Evolutionary conservation across 345 rosid species (phyloP), one percentile per base, ranked within the genome.

Genomic region (Eucalyptus paniculata): DNA sequence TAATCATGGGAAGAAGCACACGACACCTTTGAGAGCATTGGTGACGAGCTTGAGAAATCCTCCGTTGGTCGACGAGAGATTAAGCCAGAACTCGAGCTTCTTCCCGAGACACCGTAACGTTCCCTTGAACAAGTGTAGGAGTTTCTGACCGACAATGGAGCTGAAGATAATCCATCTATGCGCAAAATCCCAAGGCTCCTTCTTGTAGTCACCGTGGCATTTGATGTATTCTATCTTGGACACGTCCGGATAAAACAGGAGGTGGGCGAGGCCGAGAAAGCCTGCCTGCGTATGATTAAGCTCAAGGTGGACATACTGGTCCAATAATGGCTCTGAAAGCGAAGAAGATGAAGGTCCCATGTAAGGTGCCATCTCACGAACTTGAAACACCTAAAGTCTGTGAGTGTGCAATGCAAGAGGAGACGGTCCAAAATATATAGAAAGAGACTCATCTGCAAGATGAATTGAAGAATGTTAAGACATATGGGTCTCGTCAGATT

Each of bases 141-240:
- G 49, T 90, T 93, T 94, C 88, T 94, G 96, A 50, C 54, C 19
- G 19, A 93, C 86, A 19, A 94, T 88, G 87, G 97, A 93, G 88
- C 87, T 85, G 92, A 94, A 93, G 56, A 95, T 91, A 88, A 94
- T 45, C 97, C 94, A 94, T 72, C 97, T 89, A 49, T 90, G 89
- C 30, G 89, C 50, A 50, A 94, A 95, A 19, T 82, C 89, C 30
- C 15, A 9, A 5, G 9, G 13, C 80, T 89, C 53, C 34, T 30
- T 28, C 42, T 49, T 37, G 3, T 18, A 88, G 37, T 24, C 6
- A 6, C 7, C 32, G n/a, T 92, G 87, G 89, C 88, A 90, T 28
- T 89, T 14, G 1, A 94, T 83, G 90, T 91, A 93, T 17, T 90
- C 87, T 87, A 47, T 88, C 24, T 88, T 8, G 10, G 23, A n/a